Percentiles rank a stretch among this genome's conserved stretches.
Evolutionary conservation across 495 filamentous ascomycete genomes (phyloP).

Genomic region (Penicillium silybi): DNA sequence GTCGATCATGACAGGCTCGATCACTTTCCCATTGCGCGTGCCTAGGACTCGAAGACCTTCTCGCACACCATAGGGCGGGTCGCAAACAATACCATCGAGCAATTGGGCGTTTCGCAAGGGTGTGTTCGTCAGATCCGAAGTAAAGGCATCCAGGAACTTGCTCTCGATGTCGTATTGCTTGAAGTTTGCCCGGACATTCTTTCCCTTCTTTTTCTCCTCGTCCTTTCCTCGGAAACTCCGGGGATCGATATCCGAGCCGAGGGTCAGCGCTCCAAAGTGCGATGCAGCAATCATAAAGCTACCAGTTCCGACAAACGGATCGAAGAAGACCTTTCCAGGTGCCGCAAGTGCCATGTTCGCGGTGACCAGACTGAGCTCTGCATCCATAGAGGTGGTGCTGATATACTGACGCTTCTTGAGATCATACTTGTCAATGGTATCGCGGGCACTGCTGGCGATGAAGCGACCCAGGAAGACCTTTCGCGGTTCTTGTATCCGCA

Average conservation of each 20-base stretch:
- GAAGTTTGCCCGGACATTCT: conserved; percentile 70
- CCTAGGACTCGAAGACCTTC: conserved; percentile 89
- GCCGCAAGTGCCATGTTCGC: conserved; percentile 83
- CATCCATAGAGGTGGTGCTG: conserved; percentile 94
- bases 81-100: conserved; percentile 91
- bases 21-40: conserved; percentile 59
- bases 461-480: conserved; percentile 67
- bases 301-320: conserved; percentile 93
- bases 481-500: conserved; percentile 46
- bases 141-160: conserved; percentile 69
- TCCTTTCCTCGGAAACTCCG: conserved; percentile 74
- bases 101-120: conserved; percentile 58
- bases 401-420: conserved; percentile 93
- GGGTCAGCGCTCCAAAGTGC: conserved; percentile 77
- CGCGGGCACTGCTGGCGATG: conserved; percentile 58
- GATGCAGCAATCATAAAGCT: conserved; percentile 83
- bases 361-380: conserved; percentile 85
- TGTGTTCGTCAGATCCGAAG: conserved; percentile 85
- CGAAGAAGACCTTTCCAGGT: conserved; percentile 80
- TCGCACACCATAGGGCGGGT: conserved; percentile 95
- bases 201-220: conserved; percentile 35
- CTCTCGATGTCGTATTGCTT: conserved; percentile 69
- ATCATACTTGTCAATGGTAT: conserved; percentile 70
- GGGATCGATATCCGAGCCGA: conserved; percentile 91
- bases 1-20: conserved; percentile 61